phyloP scores from a whole-genome alignment of 768 basidiomycete genomes.

The Mycena epipterygia region DNA sequence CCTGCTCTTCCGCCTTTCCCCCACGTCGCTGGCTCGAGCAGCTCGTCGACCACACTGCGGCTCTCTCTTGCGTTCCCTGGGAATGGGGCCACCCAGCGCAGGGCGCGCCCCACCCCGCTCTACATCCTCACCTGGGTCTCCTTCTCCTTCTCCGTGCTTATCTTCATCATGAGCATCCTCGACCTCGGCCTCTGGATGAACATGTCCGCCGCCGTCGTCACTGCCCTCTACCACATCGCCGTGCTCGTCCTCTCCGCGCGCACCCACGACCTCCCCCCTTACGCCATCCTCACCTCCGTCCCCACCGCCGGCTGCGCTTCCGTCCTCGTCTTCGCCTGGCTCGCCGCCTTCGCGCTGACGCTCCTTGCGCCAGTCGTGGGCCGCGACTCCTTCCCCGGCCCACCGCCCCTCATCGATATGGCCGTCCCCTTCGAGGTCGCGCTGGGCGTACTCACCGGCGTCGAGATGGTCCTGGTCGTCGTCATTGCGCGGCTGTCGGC shows the following conservation, averaged over 20 bases:
- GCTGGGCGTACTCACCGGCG: conserved; percentile 16
- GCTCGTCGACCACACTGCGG: not conserved
- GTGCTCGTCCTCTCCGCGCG: conserved; percentile 28
- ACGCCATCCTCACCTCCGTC: conserved; percentile 17
- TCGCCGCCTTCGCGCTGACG: conserved; percentile 29
- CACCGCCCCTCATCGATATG: conserved; percentile 23
- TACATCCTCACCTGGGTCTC: conserved; percentile 33
- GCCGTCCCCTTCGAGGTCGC: conserved; percentile 21
- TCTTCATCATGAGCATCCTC: conserved; percentile 24
- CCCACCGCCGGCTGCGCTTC: conserved; percentile 31
- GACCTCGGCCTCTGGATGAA: conserved; percentile 34
- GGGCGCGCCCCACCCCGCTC: not conserved
- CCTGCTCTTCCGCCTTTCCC: not conserved
- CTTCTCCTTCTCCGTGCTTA: conserved; percentile 7
- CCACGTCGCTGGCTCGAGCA: not conserved
- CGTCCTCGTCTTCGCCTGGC: conserved; percentile 33
- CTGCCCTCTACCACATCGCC: conserved; percentile 29
- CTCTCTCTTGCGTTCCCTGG: not conserved
- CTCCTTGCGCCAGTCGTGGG: conserved; percentile 22
- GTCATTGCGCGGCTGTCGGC: conserved; percentile 24
- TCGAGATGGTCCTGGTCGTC: conserved; percentile 14
- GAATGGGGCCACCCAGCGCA: not conserved
- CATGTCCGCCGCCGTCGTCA: conserved; percentile 22
- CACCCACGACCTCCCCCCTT: not conserved
- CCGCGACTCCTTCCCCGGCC: conserved; percentile 23